These are phyloP conservation scores for Pyrus bretschneideri DNA, from an alignment of 306 rosid species.

Conservation along the genomic window DNA sequence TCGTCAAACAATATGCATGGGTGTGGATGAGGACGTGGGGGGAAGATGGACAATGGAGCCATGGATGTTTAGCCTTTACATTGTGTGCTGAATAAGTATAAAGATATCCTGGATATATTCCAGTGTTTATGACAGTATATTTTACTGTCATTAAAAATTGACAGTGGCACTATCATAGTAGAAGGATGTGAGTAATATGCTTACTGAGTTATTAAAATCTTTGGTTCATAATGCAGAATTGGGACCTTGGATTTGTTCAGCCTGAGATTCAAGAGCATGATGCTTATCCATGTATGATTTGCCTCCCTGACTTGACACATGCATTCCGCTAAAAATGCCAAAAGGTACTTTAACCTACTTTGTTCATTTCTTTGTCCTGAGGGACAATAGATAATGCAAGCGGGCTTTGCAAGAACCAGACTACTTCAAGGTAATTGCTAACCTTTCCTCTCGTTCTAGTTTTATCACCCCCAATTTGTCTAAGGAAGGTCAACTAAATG, in stretches of 20 bases:
- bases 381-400: not conserved
- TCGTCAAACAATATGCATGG: not conserved
- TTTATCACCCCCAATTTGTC: not conserved
- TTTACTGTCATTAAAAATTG: not conserved
- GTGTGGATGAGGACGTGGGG: not conserved
- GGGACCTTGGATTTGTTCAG: slow-evolving; percentile 18
- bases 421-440: slow-evolving; percentile 7
- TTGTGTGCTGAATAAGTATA: not conserved
- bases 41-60: not conserved
- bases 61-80: not conserved
- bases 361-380: not conserved
- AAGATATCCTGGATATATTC: not conserved
- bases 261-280: slow-evolving; percentile 6
- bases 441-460: not conserved
- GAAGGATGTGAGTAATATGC: not conserved
- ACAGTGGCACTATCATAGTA: not conserved
- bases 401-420: slow-evolving; percentile 1
- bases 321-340: not conserved
- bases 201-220: not conserved
- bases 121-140: not conserved
- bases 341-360: not conserved
- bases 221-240: slow-evolving; percentile 2
- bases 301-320: slow-evolving; percentile 10
- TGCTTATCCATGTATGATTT: slow-evolving; percentile 23
- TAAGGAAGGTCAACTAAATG: not conserved